Conservation (phyloP, 1,139 yeast genomes). For the Debaryomyces singareniensis region DNA sequence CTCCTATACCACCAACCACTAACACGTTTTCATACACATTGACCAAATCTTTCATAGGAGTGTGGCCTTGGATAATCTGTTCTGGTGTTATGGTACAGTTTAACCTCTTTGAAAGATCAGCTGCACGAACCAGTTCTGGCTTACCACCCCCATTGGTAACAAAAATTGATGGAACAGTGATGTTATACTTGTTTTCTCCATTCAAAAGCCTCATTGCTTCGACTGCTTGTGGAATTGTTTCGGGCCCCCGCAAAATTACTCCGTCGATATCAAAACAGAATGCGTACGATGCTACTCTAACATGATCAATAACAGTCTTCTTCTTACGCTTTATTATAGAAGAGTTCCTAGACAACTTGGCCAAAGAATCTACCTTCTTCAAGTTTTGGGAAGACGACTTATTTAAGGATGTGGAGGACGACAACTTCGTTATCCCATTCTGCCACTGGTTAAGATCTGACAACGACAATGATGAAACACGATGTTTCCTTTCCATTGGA, state of each 20-base stretch:
- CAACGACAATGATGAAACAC: conserved; percentile 65
- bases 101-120: conserved; percentile 57
- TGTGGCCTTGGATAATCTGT: conserved; percentile 83
- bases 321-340: conserved; percentile 46
- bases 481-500: conserved; percentile 54
- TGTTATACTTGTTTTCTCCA: conserved; percentile 73
- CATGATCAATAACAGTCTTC: conserved; percentile 55
- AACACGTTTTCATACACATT: conserved; percentile 61
- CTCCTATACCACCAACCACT: conserved; percentile 82
- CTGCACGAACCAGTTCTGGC: conserved; percentile 66
- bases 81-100: conserved; percentile 58
- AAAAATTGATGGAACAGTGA: conserved; percentile 77
- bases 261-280: conserved; percentile 88
- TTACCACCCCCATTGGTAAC: conserved; percentile 90
- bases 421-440: conserved; percentile 45
- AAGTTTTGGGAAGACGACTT: conserved; percentile 34
- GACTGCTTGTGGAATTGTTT: conserved; percentile 70
- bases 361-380: conserved; percentile 44
- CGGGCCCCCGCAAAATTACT: conserved; percentile 72
- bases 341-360: conserved; percentile 46
- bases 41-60: conserved; percentile 79
- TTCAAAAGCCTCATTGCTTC: conserved; percentile 64
- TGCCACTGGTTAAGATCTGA: conserved; percentile 62
- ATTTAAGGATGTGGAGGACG: conserved; percentile 33
- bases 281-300: conserved; percentile 72